Evolutionary conservation across 345 rosid species (phyloP).

Genomic region (Camelina neglecta): DNA sequence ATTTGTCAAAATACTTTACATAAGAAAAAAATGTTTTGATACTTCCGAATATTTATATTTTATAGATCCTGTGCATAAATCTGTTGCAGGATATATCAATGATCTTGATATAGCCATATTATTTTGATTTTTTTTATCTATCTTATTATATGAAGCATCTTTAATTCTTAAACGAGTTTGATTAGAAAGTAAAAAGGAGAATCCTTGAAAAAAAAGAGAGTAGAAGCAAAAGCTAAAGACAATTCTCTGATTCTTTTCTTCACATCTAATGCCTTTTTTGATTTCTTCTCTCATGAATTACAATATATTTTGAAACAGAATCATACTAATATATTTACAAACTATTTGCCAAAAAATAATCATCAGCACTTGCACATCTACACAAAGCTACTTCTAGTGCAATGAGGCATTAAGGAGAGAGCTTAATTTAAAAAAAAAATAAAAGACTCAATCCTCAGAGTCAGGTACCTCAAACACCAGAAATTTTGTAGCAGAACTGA

Average conservation of each 20-base stretch:
- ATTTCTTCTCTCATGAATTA: constrained; percentile 12
- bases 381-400: constrained; percentile 13
- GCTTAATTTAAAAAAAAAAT: too few species aligned
- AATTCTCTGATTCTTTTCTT: constrained; percentile 36
- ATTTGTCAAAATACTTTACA: not conserved
- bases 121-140: not conserved
- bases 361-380: constrained; percentile 23
- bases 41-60: not conserved
- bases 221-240: constrained; percentile 34
- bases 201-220: constrained; percentile 26
- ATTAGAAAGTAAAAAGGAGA: constrained; percentile 6
- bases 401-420: not conserved
- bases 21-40: not conserved
- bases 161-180: constrained; percentile 18
- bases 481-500: constrained; percentile 37
- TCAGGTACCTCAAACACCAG: constrained; percentile 36
- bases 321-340: constrained; percentile 14
- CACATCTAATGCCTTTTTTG: constrained; percentile 11
- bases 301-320: not conserved
- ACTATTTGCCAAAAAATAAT: constrained; percentile 7
- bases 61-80: too few species aligned
- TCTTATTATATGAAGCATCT: constrained; percentile 7
- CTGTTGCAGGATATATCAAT: too few species aligned
- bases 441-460: constrained; percentile 32
- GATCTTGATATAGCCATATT: not conserved